Conservation (phyloP, 129 eudicot species). For the Saussurea involucrata region DNA sequence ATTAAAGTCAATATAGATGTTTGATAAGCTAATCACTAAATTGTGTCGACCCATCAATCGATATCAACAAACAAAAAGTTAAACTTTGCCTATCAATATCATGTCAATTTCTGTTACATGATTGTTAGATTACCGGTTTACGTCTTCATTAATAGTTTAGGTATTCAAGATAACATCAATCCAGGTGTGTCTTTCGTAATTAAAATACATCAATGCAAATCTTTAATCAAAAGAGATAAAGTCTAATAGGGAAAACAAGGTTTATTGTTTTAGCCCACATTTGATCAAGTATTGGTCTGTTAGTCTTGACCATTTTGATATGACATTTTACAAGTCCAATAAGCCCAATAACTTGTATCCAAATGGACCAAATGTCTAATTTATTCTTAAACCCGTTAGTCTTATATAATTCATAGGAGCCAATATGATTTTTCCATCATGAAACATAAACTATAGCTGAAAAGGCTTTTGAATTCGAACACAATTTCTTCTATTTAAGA, state of each 20-base stretch:
- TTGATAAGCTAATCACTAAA: neutral
- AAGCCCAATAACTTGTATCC: neutral
- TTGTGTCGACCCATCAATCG: neutral
- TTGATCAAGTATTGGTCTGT: neutral
- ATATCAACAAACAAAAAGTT: neutral
- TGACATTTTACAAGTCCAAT: neutral
- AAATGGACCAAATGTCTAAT: no score
- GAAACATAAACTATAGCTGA: no score
- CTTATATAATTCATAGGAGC: no score
- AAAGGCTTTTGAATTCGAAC: no score
- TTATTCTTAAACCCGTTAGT: no score
- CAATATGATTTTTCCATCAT: no score
- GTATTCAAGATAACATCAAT: neutral
- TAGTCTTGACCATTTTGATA: neutral
- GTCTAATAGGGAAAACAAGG: neutral
- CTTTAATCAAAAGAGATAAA: no score
- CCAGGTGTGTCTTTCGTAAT: neutral
- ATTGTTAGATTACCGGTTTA: neutral
- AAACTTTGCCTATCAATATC: neutral
- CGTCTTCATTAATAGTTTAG: neutral
- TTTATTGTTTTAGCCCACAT: neutral
- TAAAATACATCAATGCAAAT: neutral
- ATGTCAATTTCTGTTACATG: neutral
- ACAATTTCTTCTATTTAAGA: no score
- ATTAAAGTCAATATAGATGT: neutral